Evolutionary conservation across 2,329 filamentous ascomycete species (phyloP), one percentile per base, ranked within the genome.

Genomic region (Hypoxylon sp.): DNA sequence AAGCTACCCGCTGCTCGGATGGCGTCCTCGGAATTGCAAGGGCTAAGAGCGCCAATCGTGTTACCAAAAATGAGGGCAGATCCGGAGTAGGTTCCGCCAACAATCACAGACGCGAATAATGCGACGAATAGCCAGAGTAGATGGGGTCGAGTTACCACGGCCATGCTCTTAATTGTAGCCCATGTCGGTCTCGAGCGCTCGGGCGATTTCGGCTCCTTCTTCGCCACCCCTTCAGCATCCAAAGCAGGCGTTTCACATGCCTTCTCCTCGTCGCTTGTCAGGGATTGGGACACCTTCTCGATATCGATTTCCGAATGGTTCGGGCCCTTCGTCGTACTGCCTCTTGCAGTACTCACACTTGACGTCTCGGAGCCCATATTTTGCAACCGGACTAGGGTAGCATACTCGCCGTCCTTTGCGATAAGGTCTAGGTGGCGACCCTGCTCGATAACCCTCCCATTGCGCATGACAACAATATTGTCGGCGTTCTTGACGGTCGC

Each of bases 401-500:
- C 77, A 42, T 79, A 77, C 8, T 80, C 77, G 0, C 71, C 69
- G 22, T 78, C 69, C 44, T 73, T 76, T 11, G 77, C 77, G 42
- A 92, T 80, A 0, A 92, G 82, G 22, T 87, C 83, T 1, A 86
- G 80, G 61, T 92, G 90, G 0, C 83, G 87, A 0, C 90, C 90
- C 73, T 89, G 80, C 76, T 92, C 90, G 1, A 90, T 81, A 1
- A 90, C 83, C 33, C 80, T 78, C 0, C 91, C 90, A 48, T 86
- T 82, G 3, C 87, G 82, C 71, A 92, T 81, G 1, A 92, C 90
- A 2, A 92, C 81, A 53, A 92, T 92, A 60, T 88, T 86, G 68
- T 92, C 87, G 0, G 90, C 90, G 58, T 87, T 84, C 71, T 85
- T 86, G 61, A 90, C 86, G 0, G 88, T 90, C 0, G 85, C 85